phyloP scores from a whole-genome alignment of 805 yeast species.

The Barnettozyma sucrosica region DNA sequence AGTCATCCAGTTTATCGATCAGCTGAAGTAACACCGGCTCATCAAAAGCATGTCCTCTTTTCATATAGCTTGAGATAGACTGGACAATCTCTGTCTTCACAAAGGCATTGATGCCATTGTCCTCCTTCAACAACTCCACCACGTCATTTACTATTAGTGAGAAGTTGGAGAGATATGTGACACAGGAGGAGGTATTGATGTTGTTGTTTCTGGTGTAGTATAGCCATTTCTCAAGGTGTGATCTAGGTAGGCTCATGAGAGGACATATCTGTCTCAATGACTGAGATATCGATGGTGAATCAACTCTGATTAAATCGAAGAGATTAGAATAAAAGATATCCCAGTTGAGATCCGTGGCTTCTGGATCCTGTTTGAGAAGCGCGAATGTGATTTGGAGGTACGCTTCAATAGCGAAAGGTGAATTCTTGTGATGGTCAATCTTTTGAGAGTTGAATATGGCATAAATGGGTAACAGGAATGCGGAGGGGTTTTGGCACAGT shows the following conservation, averaged over 20 bases:
- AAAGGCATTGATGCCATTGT: slow-evolving; percentile 19
- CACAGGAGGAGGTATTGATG: slow-evolving; percentile 30
- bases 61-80: slow-evolving; percentile 15
- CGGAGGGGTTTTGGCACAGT: background rate
- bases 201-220: slow-evolving; percentile 36
- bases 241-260: slow-evolving; percentile 6
- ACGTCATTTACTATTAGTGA: slow-evolving; percentile 7
- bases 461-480: background rate
- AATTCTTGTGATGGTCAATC: slow-evolving; percentile 22
- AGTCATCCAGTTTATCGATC: slow-evolving; percentile 56
- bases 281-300: slow-evolving; percentile 10
- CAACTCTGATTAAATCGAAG: slow-evolving; percentile 20
- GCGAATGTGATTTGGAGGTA: slow-evolving; percentile 23
- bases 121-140: slow-evolving; percentile 16
- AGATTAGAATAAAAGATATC: slow-evolving; percentile 13
- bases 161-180: slow-evolving; percentile 26
- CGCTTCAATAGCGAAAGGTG: slow-evolving; percentile 19
- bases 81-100: slow-evolving; percentile 13
- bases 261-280: slow-evolving; percentile 12
- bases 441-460: slow-evolving; percentile 7
- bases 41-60: background rate
- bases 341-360: background rate
- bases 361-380: slow-evolving; percentile 3
- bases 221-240: slow-evolving; percentile 27
- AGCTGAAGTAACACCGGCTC: slow-evolving; percentile 2